phyloP scores from a whole-genome alignment of 106 monocot species.

The Platanthera zijinensis region DNA sequence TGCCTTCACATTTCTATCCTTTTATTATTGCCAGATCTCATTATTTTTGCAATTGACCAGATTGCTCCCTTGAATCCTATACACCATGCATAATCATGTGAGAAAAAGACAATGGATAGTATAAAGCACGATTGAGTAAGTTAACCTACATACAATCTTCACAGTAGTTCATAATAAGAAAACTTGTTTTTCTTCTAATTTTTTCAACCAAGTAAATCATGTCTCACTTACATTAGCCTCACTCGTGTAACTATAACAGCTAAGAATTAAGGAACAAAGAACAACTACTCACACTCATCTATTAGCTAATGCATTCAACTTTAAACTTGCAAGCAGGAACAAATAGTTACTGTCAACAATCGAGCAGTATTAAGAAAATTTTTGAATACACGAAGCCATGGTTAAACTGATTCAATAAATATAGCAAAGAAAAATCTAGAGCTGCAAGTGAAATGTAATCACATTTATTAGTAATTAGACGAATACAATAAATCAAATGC shows the following conservation, averaged over 20 bases:
- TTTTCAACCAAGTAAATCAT: neutral
- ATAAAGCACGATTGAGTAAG: neutral
- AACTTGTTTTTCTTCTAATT: neutral
- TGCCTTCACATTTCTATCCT: neutral
- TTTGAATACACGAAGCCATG: neutral
- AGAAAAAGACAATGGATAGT: neutral
- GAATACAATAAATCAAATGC: neutral
- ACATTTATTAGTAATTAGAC: neutral
- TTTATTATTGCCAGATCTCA: neutral
- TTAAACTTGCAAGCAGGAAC: neutral
- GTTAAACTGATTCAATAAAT: neutral
- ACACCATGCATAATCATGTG: neutral
- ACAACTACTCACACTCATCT: neutral
- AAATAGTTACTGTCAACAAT: neutral
- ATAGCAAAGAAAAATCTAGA: neutral
- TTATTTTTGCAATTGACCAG: neutral
- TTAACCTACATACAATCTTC: neutral
- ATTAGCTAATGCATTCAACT: neutral
- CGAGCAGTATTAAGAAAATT: neutral
- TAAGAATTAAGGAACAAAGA: neutral
- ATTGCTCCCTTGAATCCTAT: neutral
- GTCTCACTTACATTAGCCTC: neutral
- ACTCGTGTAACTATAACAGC: neutral
- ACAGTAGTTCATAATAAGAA: neutral
- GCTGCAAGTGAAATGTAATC: neutral